phyloP scores from a whole-genome alignment of 2,329 filamentous ascomycete species.

The Colletotrichum tanaceti region DNA sequence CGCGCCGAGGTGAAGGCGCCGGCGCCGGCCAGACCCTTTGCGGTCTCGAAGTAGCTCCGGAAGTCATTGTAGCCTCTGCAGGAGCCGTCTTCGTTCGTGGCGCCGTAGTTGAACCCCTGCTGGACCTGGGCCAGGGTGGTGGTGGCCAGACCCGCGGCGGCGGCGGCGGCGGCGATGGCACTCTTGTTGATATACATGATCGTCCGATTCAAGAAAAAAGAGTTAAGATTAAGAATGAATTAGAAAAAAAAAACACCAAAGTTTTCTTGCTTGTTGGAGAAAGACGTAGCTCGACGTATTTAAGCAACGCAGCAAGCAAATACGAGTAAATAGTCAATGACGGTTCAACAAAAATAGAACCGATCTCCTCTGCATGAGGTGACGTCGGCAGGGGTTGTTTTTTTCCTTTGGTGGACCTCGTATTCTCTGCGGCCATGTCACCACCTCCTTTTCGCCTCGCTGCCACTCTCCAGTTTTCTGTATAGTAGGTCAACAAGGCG shows the following conservation, averaged over 20 bases:
- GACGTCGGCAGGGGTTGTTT: conserved; percentile 17
- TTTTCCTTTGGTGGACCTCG: conserved; percentile 9
- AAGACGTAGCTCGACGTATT: neutral
- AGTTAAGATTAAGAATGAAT: too few species aligned
- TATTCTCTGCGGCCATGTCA: conserved; percentile 1
- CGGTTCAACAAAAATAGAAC: conserved; percentile 25
- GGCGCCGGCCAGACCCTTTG: conserved; percentile 23
- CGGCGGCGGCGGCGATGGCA: conserved; percentile 14
- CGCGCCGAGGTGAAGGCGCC: conserved; percentile 33
- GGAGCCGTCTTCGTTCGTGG: conserved; percentile 36
- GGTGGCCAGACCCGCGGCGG: conserved; percentile 24
- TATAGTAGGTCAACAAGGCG: conserved; percentile 4
- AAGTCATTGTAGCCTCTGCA: conserved; percentile 39
- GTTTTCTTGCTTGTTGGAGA: accelerated
- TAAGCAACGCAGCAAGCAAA: neutral
- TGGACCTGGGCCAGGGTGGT: conserved; percentile 25
- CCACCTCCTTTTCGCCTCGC: conserved; percentile 2
- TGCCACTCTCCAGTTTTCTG: conserved; percentile 1
- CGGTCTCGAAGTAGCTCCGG: conserved; percentile 33
- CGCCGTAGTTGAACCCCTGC: conserved; percentile 40
- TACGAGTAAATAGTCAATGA: neutral
- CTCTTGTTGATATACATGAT: conserved; percentile 19
- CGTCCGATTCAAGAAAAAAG: neutral
- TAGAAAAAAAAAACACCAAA: neutral
- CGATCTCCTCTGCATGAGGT: conserved; percentile 26